phyloP scores from a whole-genome alignment of 1,284 basidiomycete species.

The Bondarzewia mesenterica region DNA sequence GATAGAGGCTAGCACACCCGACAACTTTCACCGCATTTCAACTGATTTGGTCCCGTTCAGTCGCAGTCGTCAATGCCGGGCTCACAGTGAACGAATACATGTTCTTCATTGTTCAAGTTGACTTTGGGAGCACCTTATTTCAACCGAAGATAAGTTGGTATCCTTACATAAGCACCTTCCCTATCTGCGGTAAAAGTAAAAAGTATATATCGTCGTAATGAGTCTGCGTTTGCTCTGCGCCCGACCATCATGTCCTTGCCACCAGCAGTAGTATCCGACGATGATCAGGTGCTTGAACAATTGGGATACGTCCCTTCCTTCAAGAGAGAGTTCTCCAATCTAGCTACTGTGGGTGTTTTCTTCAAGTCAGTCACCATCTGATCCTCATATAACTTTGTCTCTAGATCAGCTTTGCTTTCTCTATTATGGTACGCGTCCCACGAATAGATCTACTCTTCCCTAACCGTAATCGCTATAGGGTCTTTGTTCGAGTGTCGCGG shows the following conservation, averaged over 20 bases:
- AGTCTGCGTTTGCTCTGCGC: not conserved
- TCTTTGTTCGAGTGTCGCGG: constrained; percentile 72
- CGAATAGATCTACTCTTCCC: not conserved
- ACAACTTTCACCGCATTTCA: too few species aligned
- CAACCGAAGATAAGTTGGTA: too few species aligned
- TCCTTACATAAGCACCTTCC: too few species aligned
- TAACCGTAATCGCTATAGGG: constrained; percentile 31
- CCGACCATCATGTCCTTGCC: not conserved
- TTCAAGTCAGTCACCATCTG: too few species aligned
- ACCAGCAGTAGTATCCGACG: constrained; percentile 27
- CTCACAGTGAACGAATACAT: too few species aligned
- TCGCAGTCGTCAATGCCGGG: too few species aligned
- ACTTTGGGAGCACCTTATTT: too few species aligned
- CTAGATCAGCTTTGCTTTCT: constrained; percentile 72
- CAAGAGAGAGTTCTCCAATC: constrained; percentile 73
- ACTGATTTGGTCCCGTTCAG: too few species aligned
- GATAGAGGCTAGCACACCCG: too few species aligned
- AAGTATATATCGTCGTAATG: not conserved
- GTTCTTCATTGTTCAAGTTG: too few species aligned
- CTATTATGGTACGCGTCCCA: constrained; percentile 49
- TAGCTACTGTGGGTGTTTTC: constrained; percentile 49
- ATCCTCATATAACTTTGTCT: not conserved
- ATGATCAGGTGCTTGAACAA: constrained; percentile 59
- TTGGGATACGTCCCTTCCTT: constrained; percentile 74
- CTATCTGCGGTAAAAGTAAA: too few species aligned